Conservation (phyloP, 371 early-diverging fungal species). For the Circinella umbellata region DNA sequence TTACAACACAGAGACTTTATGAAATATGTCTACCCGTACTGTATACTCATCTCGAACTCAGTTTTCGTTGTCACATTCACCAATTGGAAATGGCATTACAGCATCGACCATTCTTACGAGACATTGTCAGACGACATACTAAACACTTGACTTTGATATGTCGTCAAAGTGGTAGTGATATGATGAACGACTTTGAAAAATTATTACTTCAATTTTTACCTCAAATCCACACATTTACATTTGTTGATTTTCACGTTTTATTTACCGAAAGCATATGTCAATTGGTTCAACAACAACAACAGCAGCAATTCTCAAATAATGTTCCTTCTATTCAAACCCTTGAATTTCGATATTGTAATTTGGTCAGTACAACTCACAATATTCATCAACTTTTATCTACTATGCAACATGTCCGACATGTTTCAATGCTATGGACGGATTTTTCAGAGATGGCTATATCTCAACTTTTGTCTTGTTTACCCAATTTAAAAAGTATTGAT, state of each 20-base stretch:
- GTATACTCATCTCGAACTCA: conserved; percentile 41
- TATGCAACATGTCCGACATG: conserved; percentile 7
- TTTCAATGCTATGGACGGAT: conserved; percentile 48
- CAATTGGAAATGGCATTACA: conserved; percentile 34
- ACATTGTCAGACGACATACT: conserved; percentile 28
- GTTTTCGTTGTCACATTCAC: conserved; percentile 34
- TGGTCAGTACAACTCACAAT: conserved; percentile 15
- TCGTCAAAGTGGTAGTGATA: conserved; percentile 40
- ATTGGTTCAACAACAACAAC: conserved; percentile 22
- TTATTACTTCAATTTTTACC: conserved; percentile 18
- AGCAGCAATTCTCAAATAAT: no score
- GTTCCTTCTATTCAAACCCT: conserved; percentile 11
- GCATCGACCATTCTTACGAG: conserved; percentile 22
- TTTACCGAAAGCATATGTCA: conserved; percentile 43
- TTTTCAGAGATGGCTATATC: conserved; percentile 37
- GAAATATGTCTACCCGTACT: conserved; percentile 37
- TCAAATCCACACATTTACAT: conserved; percentile 26
- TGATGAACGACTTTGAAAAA: conserved; percentile 24
- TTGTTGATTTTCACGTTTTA: conserved; percentile 46
- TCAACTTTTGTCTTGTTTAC: conserved; percentile 29
- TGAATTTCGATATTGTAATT: conserved; percentile 41
- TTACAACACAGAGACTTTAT: conserved; percentile 29
- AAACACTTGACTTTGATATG: conserved; percentile 35
- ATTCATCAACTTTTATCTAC: not conserved
- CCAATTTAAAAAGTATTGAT: conserved; percentile 25